A percentile compares a stretch with the other conserved stretches of the same genome.
phyloP scores from a whole-genome alignment of 768 basidiomycete species.

The Xanthoconium stramineum region DNA sequence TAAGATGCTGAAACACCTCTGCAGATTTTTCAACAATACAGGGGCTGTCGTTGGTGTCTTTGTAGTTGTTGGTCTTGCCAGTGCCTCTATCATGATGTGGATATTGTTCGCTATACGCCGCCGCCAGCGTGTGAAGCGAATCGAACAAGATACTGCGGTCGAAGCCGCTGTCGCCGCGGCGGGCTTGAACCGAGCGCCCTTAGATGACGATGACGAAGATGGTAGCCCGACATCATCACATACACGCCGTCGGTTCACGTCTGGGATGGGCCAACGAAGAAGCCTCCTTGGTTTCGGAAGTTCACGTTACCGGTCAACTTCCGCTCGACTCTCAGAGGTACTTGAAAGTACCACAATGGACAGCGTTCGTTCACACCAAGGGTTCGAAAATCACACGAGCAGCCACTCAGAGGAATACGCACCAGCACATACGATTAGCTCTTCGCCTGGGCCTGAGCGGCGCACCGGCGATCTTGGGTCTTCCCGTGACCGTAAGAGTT shows the following conservation, averaged over 20 bases:
- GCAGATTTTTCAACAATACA: conserved; percentile 81
- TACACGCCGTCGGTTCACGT: conserved; percentile 19
- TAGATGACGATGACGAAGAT: conserved; percentile 65
- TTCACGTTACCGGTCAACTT: conserved; percentile 18
- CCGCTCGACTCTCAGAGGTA: conserved; percentile 36
- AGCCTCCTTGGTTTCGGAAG: conserved; percentile 17
- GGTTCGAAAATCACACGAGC: conserved; percentile 30
- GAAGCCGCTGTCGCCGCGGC: conserved; percentile 71
- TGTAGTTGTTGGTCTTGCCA: conserved; percentile 82
- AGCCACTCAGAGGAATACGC: conserved; percentile 38
- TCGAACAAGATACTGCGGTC: conserved; percentile 71
- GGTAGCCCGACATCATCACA: conserved; percentile 19
- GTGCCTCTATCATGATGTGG: conserved; percentile 63
- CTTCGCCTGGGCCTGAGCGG: conserved; percentile 36
- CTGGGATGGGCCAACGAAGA: conserved; percentile 42
- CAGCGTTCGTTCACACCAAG: conserved; percentile 53
- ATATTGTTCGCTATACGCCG: conserved; percentile 68
- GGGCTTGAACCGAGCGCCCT: conserved; percentile 61
- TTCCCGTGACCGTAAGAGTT: conserved; percentile 30
- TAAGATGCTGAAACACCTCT: conserved; percentile 5
- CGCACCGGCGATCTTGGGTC: conserved; percentile 24
- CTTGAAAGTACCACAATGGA: conserved; percentile 16
- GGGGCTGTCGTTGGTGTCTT: conserved; percentile 93
- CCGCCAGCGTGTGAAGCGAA: conserved; percentile 52
- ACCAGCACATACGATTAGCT: conserved; percentile 45